Base-by-base conservation (phyloP, 495 filamentous ascomycete genomes). In the Talaromyces stipitatus region DNA sequence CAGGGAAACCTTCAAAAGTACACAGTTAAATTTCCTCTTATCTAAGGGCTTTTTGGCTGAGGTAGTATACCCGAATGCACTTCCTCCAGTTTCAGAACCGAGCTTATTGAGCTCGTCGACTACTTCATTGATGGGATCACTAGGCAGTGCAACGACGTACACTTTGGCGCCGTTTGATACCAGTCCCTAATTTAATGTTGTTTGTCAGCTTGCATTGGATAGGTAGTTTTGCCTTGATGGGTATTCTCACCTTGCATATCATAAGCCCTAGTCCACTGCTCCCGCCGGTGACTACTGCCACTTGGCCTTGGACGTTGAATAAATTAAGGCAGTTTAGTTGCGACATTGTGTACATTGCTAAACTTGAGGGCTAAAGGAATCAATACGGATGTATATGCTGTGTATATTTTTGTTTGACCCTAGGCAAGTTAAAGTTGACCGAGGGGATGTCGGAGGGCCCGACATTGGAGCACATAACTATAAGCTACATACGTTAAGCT, bases 241-340 rank as follows among this genome's bases (percentile, higher is more conserved):
- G 29, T 3, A 54, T 23, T 55, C 58, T 38, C 61, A 66, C 73
- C 51, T 67, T 71, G 51, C 61, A 61, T 30, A 76, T 76, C 74
- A 78, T 78, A 16, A 75, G 55, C 8, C 74, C 74, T 28, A 78
- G 60, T 14, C 74, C 73, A 61, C 72, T 75, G 45, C 67, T 75
- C 0, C 74, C 74, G 27, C 74, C 74, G 3, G 73, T 78, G 0
- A 76, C 70, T 8, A 75, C 30, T n/a, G 73, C 73, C 14, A 76
- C 67, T 28, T 66, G 60, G 6, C 69, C 73, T 53, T 70, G 66
- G 20, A 78, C 69, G 43, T 57, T 54, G 0, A 55, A 68, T 5
- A 64, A 54, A 46, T 59, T 32, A 12, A 43, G 8, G 8, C 26
- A 29, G 41, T 7, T 30, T 4, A 66, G 36, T n/a, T 58, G 29